Evolutionary conservation across 1,284 basidiomycete genomes (phyloP), one percentile per base, ranked within the genome.

Genomic region (Ceratobasidium sp.): DNA sequence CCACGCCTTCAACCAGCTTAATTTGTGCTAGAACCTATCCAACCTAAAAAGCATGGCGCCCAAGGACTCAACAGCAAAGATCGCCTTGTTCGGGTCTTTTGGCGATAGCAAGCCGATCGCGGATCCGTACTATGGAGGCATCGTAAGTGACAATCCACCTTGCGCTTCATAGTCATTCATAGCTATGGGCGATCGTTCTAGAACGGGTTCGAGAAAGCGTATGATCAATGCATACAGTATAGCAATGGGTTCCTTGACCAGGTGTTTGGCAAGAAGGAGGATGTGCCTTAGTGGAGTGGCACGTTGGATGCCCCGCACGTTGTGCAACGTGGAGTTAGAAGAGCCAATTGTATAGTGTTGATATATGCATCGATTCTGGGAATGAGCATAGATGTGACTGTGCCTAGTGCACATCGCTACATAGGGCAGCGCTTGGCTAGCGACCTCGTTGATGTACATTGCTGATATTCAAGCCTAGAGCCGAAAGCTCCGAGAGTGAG

Each of bases 71-170:
- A 87, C 84, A 8, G 88, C 89, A 1, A 80, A 82, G 49, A 82
- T 92, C 31, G 80, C 81, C 15, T 82, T 92, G 29, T 92, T 89
- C 86, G 90, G 90, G n/a, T 88, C 88, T 5, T 91, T 88, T 76
- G 78, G 85, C 2, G 87, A 91, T 75, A 79, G 81, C 65, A 82
- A 83, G 74, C 80, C 86, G 4, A 90, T 92, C 69, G 79, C 82
- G 12, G 90, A 92, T 76, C 90, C 90, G 6, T 92, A 91, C 77
- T 91, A 90, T 72, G 90, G 87, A n/a, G 84, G 84, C 31, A 78
- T 81, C 50, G 89, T 89, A 70, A 77, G 84, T 76, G 22, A n/a
- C n/a, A n/a, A n/a, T n/a, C n/a, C n/a, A n/a, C n/a, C 35, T 22
- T 38, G 12, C n/a, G 7, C 45, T 27, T 45, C 40, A 3, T 6